These are phyloP conservation scores for Pugionium dolabratum DNA, from an alignment of 345 rosid species.

Conservation along the genomic window DNA sequence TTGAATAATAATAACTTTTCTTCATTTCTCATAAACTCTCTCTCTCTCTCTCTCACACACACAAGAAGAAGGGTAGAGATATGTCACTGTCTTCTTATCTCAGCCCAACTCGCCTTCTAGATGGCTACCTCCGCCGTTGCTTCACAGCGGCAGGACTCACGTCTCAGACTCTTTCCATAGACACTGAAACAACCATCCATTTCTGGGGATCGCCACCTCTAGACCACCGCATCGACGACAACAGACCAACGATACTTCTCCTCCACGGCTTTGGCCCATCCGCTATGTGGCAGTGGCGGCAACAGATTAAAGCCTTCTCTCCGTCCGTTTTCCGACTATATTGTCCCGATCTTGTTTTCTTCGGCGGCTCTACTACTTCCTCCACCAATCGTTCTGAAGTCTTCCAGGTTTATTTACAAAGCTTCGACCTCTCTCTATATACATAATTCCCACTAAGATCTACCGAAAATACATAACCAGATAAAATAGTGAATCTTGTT, in stretches of 20 bases:
- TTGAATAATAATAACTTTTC: conserved; percentile 3
- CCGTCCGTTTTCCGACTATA: conserved; percentile 52
- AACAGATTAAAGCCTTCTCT: conserved; percentile 67
- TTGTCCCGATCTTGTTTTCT: conserved; percentile 80
- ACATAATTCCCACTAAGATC: neutral
- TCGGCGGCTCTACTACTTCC: conserved; percentile 62
- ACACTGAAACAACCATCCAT: conserved; percentile 59
- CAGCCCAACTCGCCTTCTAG: conserved; percentile 62
- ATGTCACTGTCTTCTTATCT: conserved; percentile 48
- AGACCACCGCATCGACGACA: neutral
- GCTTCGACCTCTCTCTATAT: neutral
- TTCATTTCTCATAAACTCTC: neutral
- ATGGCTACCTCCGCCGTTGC: conserved; percentile 71
- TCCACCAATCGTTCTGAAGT: conserved; percentile 67
- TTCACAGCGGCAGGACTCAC: conserved; percentile 64
- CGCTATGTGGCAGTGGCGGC: conserved; percentile 82
- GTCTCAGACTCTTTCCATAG: conserved; percentile 46
- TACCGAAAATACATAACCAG: neutral
- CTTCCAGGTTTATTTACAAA: conserved; percentile 39
- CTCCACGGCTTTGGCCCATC: conserved; percentile 90
- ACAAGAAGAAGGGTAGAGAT: conserved; percentile 38
- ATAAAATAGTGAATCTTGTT: neutral
- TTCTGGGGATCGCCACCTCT: conserved; percentile 64
- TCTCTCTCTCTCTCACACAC: conserved; percentile 10
- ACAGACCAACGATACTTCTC: conserved; percentile 58